phyloP scores from a whole-genome alignment of 305 asterid genomes.

The Fraxinus xanthoxyloides region DNA sequence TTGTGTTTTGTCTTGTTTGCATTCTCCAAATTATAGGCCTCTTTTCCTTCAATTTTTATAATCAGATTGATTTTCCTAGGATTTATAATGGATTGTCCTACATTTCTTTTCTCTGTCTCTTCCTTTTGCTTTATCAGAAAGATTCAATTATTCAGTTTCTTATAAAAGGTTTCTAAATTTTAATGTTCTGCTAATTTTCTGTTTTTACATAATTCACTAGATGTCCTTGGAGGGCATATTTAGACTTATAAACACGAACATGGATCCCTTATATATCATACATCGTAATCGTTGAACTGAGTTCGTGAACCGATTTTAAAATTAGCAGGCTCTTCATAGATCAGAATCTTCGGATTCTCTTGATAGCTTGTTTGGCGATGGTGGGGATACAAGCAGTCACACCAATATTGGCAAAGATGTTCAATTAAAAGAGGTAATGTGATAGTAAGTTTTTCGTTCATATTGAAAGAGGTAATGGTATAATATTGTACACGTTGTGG shows the following conservation, averaged over 20 bases:
- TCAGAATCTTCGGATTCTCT: slow-evolving; percentile 55
- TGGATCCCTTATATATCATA: slow-evolving; percentile 4
- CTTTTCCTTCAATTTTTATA: neutral
- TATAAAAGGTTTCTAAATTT: neutral
- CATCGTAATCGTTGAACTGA: neutral
- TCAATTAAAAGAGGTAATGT: slow-evolving; percentile 57
- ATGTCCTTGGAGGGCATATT: neutral
- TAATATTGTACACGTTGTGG: neutral
- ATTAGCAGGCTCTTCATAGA: slow-evolving; percentile 44
- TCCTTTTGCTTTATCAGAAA: neutral
- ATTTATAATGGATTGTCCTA: neutral
- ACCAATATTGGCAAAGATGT: slow-evolving; percentile 25
- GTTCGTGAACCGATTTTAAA: slow-evolving; percentile 18
- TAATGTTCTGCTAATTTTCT: neutral
- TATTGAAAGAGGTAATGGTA: neutral
- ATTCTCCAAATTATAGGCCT: neutral
- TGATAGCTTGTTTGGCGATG: slow-evolving; percentile 42
- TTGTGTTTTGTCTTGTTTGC: neutral
- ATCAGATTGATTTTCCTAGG: neutral
- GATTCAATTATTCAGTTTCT: neutral
- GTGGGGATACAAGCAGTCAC: slow-evolving; percentile 28
- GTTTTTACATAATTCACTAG: neutral
- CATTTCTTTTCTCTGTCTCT: neutral
- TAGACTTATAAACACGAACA: neutral
- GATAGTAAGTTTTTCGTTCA: neutral